Conservation (phyloP, 257 asterid species). For the Sherardia arvensis region DNA sequence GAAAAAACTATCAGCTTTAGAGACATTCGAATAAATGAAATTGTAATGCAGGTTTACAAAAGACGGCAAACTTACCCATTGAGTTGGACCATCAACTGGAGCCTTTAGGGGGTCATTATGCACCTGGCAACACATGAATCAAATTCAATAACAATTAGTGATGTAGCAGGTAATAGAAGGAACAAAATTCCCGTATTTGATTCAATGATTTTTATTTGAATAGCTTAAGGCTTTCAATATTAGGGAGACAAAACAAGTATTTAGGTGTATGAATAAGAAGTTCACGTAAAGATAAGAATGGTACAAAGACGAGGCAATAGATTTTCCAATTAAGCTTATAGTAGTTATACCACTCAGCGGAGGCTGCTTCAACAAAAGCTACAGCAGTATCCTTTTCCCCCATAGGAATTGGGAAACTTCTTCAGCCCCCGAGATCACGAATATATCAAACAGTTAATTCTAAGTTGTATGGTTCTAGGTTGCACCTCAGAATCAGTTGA, state of each 20-base stretch:
- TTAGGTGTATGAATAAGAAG: background rate
- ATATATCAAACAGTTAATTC: too few relatives aligned
- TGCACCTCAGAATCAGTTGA: background rate
- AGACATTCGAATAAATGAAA: background rate
- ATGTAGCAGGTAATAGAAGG: background rate
- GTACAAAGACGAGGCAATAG: background rate
- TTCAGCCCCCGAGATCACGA: background rate
- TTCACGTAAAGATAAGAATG: background rate
- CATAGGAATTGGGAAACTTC: background rate
- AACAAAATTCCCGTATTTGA: background rate
- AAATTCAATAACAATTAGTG: background rate
- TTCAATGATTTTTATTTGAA: background rate
- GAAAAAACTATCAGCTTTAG: background rate
- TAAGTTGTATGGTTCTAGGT: too few relatives aligned
- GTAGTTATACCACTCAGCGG: background rate
- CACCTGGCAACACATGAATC: constrained; percentile 40
- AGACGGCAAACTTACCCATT: constrained; percentile 58
- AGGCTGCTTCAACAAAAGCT: background rate
- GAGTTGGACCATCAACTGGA: constrained; percentile 99
- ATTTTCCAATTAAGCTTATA: background rate
- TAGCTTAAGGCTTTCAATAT: background rate
- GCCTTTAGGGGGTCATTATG: constrained; percentile 84
- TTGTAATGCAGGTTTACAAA: background rate
- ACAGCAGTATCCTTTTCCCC: background rate
- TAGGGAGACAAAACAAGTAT: background rate